These are phyloP conservation scores for Kwoniella dejecticola DNA, from an alignment of 768 basidiomycete species.

Conservation along the genomic window DNA sequence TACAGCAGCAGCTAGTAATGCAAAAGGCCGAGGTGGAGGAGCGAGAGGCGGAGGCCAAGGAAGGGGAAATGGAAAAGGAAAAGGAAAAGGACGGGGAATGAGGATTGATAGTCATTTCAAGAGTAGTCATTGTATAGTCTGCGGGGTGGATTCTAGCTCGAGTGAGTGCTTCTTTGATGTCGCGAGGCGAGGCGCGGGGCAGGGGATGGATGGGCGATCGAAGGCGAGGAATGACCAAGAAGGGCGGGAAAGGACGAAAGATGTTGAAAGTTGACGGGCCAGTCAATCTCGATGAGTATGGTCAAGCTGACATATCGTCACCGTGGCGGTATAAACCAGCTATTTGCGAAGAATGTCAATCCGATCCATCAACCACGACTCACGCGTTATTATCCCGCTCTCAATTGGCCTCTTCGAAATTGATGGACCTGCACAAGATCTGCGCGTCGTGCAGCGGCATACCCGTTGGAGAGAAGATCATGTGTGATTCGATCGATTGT, in stretches of 20 bases:
- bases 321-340: constrained; percentile 26
- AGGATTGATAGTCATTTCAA: constrained; percentile 77
- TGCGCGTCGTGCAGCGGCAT: constrained; percentile 72
- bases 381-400: constrained; percentile 64
- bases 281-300: too few species aligned
- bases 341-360: constrained; percentile 68
- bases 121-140: constrained; percentile 70
- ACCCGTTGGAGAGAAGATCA: constrained; percentile 63
- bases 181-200: too few species aligned
- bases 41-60: too few species aligned
- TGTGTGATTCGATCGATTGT: constrained; percentile 85
- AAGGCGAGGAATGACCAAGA: too few species aligned
- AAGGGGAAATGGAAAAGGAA: constrained; percentile 36
- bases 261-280: too few species aligned
- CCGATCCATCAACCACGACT: constrained; percentile 62
- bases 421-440: constrained; percentile 65
- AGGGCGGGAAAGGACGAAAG: too few species aligned
- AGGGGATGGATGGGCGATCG: too few species aligned
- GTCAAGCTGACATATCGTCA: too few species aligned
- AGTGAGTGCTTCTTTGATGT: constrained; percentile 61
- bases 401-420: constrained; percentile 62
- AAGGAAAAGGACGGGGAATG: constrained; percentile 26
- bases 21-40: too few species aligned
- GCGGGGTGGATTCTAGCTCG: constrained; percentile 63
- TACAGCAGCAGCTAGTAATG: too few species aligned